These are phyloP conservation scores for Leccinum solheimii DNA, from an alignment of 1,284 basidiomycete species.

Conservation along the genomic window DNA sequence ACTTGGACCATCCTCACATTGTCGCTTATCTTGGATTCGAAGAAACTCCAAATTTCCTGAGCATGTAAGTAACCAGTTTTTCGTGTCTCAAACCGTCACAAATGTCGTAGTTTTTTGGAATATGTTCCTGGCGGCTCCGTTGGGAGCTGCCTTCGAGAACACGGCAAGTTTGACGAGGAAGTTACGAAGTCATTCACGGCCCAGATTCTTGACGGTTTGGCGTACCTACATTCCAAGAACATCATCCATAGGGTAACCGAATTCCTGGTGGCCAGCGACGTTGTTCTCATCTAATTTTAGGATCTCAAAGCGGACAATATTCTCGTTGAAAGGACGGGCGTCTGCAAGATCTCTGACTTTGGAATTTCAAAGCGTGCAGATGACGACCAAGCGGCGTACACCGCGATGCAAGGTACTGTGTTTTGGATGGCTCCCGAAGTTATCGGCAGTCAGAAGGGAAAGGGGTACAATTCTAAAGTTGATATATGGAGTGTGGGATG, in stretches of 20 bases:
- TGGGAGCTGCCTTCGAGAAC: slow-evolving; percentile 88
- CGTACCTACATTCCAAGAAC: slow-evolving; percentile 89
- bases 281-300: slow-evolving; percentile 39
- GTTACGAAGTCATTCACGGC: slow-evolving; percentile 91
- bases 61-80: slow-evolving; percentile 68
- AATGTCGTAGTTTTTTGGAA: slow-evolving; percentile 80
- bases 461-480: slow-evolving; percentile 93
- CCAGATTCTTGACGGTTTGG: slow-evolving; percentile 91
- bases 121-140: slow-evolving; percentile 98
- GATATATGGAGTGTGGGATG: slow-evolving; percentile 99
- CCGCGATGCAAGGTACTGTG: slow-evolving; percentile 94
- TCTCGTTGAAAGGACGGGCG: slow-evolving; percentile 88
- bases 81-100: slow-evolving; percentile 4
- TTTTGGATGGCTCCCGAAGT: slow-evolving; percentile 99
- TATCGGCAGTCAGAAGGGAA: slow-evolving; percentile 72
- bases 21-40: slow-evolving; percentile 99
- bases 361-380: slow-evolving; percentile 91
- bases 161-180: slow-evolving; percentile 91
- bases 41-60: slow-evolving; percentile 85
- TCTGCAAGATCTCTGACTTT: slow-evolving; percentile 99
- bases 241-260: slow-evolving; percentile 85
- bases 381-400: slow-evolving; percentile 82
- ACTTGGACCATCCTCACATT: slow-evolving; percentile 96
- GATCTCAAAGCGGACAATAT: slow-evolving; percentile 99
- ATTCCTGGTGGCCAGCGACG: neutral